Percentiles rank a stretch among this genome's conserved stretches.
Evolutionary conservation across 2,329 filamentous ascomycete species (phyloP).

Genomic region (Ophiostoma tasmaniense): DNA sequence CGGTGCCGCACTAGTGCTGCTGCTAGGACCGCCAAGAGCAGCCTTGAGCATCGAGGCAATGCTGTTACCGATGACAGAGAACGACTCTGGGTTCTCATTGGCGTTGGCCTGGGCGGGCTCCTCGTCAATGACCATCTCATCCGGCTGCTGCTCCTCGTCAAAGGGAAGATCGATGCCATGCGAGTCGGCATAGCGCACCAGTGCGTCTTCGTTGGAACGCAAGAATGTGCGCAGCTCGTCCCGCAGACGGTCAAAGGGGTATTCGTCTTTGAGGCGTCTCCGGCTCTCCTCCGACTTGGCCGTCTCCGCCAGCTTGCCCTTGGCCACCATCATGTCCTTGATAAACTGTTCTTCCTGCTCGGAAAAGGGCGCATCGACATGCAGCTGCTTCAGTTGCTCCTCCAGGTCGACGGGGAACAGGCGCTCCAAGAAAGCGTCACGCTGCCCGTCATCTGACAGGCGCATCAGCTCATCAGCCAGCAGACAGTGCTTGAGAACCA

Average conservation of each 20-base stretch:
- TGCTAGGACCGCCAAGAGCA: not conserved
- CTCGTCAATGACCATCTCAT: slow-evolving; percentile 17
- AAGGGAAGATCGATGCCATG: slow-evolving; percentile 32
- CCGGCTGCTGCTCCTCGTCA: slow-evolving; percentile 26
- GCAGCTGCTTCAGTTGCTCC: slow-evolving; percentile 30
- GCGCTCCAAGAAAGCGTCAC: slow-evolving; percentile 37
- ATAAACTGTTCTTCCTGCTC: slow-evolving; percentile 20
- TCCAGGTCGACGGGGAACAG: slow-evolving; percentile 51
- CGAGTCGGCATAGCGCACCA: slow-evolving; percentile 31
- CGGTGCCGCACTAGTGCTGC: not conserved
- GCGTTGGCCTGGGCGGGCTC: not conserved
- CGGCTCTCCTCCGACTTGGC: slow-evolving; percentile 41
- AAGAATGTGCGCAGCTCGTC: slow-evolving; percentile 28
- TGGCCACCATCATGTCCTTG: slow-evolving; percentile 23
- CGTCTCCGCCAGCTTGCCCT: slow-evolving; percentile 41
- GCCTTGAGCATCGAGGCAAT: slow-evolving; percentile 18
- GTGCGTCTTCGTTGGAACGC: slow-evolving; percentile 26
- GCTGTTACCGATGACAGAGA: slow-evolving; percentile 9
- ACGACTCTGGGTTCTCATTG: not conserved
- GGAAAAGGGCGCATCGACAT: slow-evolving; percentile 23
- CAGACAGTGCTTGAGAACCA: slow-evolving; percentile 38
- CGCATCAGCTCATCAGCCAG: slow-evolving; percentile 11
- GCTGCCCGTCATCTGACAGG: slow-evolving; percentile 16
- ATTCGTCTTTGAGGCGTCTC: slow-evolving; percentile 32
- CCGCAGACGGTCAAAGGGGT: slow-evolving; percentile 33